Conservation (phyloP, 192 early-diverging fungal species). For the Geosiphon pyriformis region DNA sequence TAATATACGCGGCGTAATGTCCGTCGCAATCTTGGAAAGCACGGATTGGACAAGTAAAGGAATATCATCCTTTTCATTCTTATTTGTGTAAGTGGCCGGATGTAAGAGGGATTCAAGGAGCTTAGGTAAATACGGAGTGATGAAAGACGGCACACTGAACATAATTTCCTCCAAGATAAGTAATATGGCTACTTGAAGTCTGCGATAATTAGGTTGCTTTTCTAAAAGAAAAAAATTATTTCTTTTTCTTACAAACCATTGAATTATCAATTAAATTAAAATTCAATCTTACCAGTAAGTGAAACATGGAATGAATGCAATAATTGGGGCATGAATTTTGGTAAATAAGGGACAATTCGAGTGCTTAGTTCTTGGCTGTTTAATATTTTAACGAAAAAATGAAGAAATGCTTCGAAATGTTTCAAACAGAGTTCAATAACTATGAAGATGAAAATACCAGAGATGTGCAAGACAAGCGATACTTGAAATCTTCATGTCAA, state of each 20-base stretch:
- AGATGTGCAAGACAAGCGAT: constrained; percentile 57
- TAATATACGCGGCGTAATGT: constrained; percentile 59
- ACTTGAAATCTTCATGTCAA: constrained; percentile 45
- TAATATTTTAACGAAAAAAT: not conserved
- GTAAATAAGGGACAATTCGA: constrained; percentile 71
- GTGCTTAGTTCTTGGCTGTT: constrained; percentile 64
- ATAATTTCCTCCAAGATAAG: constrained; percentile 52
- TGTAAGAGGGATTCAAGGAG: constrained; percentile 54
- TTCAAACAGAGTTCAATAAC: not conserved
- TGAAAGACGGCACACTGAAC: constrained; percentile 64
- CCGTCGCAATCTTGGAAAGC: constrained; percentile 44
- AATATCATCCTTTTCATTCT: constrained; percentile 35
- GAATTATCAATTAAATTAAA: constrained; percentile 38
- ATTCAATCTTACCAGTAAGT: constrained; percentile 34
- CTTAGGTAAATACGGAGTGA: constrained; percentile 64
- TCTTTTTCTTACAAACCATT: not conserved
- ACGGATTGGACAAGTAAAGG: constrained; percentile 39
- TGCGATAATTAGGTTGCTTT: constrained; percentile 33
- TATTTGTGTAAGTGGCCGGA: constrained; percentile 38
- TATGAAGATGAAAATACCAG: constrained; percentile 26
- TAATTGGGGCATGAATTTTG: constrained; percentile 74
- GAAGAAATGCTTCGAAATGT: not conserved
- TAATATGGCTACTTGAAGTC: constrained; percentile 49
- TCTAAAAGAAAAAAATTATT: constrained; percentile 8
- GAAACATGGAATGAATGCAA: constrained; percentile 40